Percentiles rank a stretch among this genome's conserved stretches.
phyloP scores from a whole-genome alignment of 257 asterid species.

The Nicotiana undulata region DNA sequence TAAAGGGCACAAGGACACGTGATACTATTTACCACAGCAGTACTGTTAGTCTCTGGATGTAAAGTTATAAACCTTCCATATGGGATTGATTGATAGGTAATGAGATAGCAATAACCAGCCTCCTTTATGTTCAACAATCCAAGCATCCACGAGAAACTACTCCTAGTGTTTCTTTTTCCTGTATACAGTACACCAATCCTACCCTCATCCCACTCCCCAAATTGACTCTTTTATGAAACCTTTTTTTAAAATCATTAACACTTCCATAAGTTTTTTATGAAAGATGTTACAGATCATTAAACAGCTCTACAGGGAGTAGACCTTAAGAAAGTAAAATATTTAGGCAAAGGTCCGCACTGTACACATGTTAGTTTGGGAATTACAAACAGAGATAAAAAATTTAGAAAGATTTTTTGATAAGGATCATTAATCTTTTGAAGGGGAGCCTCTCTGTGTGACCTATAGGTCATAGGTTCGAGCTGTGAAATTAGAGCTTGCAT shows the following conservation, averaged over 20 bases:
- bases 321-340: too few relatives aligned
- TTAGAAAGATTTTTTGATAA: too few relatives aligned
- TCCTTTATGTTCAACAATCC: background rate
- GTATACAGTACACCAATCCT: background rate
- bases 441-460: too few relatives aligned
- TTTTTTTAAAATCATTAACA: background rate
- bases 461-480: too few relatives aligned
- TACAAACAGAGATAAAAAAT: background rate
- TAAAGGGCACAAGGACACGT: background rate
- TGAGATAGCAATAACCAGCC: background rate
- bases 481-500: too few relatives aligned
- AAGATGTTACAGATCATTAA: too few relatives aligned
- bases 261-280: background rate
- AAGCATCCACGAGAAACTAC: background rate
- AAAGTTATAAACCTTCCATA: background rate
- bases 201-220: background rate
- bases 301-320: too few relatives aligned
- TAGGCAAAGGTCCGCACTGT: too few relatives aligned
- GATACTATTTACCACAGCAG: background rate
- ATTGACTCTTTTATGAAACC: background rate
- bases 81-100: background rate
- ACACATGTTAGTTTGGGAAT: background rate
- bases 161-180: background rate
- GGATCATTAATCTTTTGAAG: background rate
- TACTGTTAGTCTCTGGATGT: background rate